Percentiles rank a stretch among this genome's conserved stretches.
phyloP scores from a whole-genome alignment of 495 filamentous ascomycete species.

The Talaromyces stipitatus region DNA sequence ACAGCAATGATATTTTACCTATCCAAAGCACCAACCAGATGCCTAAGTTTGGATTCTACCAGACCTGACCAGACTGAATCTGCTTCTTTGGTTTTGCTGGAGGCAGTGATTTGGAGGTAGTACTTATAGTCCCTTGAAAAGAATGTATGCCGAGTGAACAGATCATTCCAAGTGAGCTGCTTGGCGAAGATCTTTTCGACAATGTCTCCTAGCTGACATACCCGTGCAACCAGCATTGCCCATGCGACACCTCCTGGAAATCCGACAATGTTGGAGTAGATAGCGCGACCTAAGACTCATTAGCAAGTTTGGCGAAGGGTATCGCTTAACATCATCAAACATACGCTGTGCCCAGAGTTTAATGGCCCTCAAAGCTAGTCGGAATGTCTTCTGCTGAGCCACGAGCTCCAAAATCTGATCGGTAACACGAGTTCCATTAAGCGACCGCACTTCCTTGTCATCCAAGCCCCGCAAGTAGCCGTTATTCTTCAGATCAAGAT shows the following conservation, averaged over 20 bases:
- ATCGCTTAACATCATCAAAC: conserved; percentile 10
- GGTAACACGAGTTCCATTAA: conserved; percentile 91
- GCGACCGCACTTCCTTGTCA: conserved; percentile 74
- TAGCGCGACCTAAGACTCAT: conserved; percentile 55
- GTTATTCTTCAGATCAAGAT: conserved; percentile 71
- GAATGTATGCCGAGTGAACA: conserved; percentile 83
- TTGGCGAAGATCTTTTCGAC: conserved; percentile 73
- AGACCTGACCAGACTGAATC: conserved; percentile 83
- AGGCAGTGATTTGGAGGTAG: conserved; percentile 83
- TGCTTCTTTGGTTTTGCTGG: conserved; percentile 76
- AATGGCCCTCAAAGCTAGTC: conserved; percentile 77
- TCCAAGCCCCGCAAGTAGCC: conserved; percentile 77
- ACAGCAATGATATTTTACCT: conserved; percentile 63
- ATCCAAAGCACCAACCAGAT: conserved; percentile 76
- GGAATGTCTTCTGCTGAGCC: conserved; percentile 82
- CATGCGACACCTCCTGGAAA: conserved; percentile 96
- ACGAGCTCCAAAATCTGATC: conserved; percentile 85
- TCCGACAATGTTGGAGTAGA: conserved; percentile 92
- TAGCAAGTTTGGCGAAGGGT: neutral
- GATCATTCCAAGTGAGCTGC: conserved; percentile 70
- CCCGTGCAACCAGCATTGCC: conserved; percentile 92
- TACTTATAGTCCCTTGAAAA: conserved; percentile 91
- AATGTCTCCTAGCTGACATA: conserved; percentile 81
- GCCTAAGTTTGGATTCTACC: conserved; percentile 85
- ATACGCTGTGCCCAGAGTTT: conserved; percentile 92